Conservation (phyloP, 1,139 yeast species). For the Candida tetrigidarum region DNA sequence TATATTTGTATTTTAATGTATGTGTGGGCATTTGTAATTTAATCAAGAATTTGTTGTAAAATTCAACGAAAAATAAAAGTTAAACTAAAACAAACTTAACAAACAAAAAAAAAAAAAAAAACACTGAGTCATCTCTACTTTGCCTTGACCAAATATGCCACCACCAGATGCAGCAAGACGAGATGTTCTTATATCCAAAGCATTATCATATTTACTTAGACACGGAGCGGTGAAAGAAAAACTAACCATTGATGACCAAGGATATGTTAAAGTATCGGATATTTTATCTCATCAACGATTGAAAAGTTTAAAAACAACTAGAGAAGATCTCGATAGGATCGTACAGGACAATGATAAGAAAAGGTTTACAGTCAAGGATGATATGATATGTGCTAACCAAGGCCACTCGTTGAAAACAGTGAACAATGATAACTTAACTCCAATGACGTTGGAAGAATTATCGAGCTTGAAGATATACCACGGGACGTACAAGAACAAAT, state of each 20-base stretch:
- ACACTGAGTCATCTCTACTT: neutral
- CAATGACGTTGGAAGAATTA: conserved; percentile 23
- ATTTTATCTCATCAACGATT: conserved; percentile 63
- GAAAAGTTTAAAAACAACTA: conserved; percentile 55
- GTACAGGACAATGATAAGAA: conserved; percentile 72
- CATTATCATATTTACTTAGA: conserved; percentile 74
- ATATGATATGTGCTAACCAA: conserved; percentile 79
- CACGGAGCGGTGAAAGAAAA: conserved; percentile 84
- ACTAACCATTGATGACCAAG: conserved; percentile 64
- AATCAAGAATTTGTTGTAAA: neutral
- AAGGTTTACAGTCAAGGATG: conserved; percentile 54
- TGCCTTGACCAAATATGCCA: conserved; percentile 12
- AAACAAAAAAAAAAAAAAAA: conserved; percentile 4
- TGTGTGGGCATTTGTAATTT: no score
- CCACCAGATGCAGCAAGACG: conserved; percentile 33
- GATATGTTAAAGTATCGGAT: conserved; percentile 60
- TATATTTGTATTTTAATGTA: neutral
- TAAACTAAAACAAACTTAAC: conserved; percentile 5
- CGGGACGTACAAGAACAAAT: conserved; percentile 69
- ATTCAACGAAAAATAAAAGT: neutral
- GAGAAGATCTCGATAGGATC: conserved; percentile 60
- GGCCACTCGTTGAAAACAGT: conserved; percentile 77
- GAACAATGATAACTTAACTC: conserved; percentile 40
- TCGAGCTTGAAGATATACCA: conserved; percentile 58
- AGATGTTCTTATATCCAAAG: conserved; percentile 66